phyloP scores from a whole-genome alignment of 805 yeast species.

The Cyberlindnera suaveolens region DNA sequence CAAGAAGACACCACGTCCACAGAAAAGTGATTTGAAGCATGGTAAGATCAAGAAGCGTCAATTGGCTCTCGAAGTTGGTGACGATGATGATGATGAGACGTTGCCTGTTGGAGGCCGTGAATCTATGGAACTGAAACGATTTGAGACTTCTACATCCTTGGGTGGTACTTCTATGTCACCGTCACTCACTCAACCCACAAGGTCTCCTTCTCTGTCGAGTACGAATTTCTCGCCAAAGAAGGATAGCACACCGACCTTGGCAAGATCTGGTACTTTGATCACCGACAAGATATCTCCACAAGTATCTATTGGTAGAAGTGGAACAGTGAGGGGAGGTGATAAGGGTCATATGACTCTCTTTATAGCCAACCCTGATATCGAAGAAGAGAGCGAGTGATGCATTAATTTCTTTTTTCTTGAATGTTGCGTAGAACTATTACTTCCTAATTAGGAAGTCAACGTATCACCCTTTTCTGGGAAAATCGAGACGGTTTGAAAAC shows the following conservation, averaged over 20 bases:
- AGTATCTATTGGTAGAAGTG: slow-evolving; percentile 25
- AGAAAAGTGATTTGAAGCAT: slow-evolving; percentile 46
- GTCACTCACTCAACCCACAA: neutral
- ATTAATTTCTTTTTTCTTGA: neutral
- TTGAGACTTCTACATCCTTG: slow-evolving; percentile 7
- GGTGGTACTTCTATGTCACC: slow-evolving; percentile 1
- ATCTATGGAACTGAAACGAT: slow-evolving; percentile 14
- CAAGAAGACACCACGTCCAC: slow-evolving; percentile 12
- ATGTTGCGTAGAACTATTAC: neutral
- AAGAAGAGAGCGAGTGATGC: slow-evolving; percentile 26
- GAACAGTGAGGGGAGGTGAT: slow-evolving; percentile 31
- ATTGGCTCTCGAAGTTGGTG: slow-evolving; percentile 72
- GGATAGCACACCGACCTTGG: slow-evolving; percentile 1
- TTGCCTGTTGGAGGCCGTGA: slow-evolving; percentile 3
- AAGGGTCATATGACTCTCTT: slow-evolving; percentile 38
- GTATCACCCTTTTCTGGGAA: too few species aligned
- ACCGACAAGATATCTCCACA: slow-evolving; percentile 13
- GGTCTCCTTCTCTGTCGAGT: slow-evolving; percentile 9
- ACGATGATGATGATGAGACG: slow-evolving; percentile 35
- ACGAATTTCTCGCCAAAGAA: slow-evolving; percentile 11
- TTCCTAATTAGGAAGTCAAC: neutral
- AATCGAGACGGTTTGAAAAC: too few species aligned
- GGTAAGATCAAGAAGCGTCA: slow-evolving; percentile 59
- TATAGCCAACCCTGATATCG: slow-evolving; percentile 55
- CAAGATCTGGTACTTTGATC: slow-evolving; percentile 21